These are phyloP conservation scores for Vitis rupestris DNA, from an alignment of 164 flowering plant genomes.

Conservation along the genomic window DNA sequence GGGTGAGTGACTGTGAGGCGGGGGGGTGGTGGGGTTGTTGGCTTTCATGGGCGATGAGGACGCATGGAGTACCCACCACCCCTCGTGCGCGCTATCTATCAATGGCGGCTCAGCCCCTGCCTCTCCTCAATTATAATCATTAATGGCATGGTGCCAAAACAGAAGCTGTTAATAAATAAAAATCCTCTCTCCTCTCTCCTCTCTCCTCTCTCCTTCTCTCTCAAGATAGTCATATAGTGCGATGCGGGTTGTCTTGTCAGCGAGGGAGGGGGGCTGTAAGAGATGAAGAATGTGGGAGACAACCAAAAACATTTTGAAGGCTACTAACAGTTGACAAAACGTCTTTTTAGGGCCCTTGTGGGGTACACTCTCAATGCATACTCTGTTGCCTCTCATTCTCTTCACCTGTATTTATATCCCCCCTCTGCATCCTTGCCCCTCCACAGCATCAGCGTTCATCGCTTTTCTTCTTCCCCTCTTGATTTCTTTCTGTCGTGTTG, in stretches of 20 bases:
- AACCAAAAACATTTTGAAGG: conserved; percentile 42
- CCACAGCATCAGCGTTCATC: neutral
- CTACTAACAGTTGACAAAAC: conserved; percentile 39
- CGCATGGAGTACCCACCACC: conserved; percentile 38
- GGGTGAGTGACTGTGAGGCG: neutral
- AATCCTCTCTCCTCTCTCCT: conserved; percentile 1
- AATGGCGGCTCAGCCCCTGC: conserved; percentile 35
- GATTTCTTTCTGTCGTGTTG: neutral
- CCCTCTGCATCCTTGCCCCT: conserved; percentile 6
- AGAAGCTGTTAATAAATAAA: conserved; percentile 7
- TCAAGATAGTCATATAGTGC: conserved; percentile 3
- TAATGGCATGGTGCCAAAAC: conserved; percentile 52
- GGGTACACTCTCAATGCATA: conserved; percentile 14
- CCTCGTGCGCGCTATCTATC: conserved; percentile 61
- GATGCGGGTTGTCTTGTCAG: conserved; percentile 37
- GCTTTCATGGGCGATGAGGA: conserved; percentile 15
- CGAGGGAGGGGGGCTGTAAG: conserved; percentile 5
- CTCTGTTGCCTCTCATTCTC: conserved; percentile 7
- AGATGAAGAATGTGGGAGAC: conserved; percentile 56
- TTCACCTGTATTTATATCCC: conserved; percentile 27
- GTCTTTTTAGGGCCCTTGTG: conserved; percentile 34
- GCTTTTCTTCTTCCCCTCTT: neutral
- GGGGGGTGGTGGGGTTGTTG: conserved; percentile 21
- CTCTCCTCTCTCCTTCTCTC: neutral
- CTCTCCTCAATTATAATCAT: conserved; percentile 45